Percentiles rank a stretch among this genome's conserved stretches.
These are phyloP conservation scores for Hydnomerulius pinastri DNA, from an alignment of 768 basidiomycete species.

Conservation along the genomic window DNA sequence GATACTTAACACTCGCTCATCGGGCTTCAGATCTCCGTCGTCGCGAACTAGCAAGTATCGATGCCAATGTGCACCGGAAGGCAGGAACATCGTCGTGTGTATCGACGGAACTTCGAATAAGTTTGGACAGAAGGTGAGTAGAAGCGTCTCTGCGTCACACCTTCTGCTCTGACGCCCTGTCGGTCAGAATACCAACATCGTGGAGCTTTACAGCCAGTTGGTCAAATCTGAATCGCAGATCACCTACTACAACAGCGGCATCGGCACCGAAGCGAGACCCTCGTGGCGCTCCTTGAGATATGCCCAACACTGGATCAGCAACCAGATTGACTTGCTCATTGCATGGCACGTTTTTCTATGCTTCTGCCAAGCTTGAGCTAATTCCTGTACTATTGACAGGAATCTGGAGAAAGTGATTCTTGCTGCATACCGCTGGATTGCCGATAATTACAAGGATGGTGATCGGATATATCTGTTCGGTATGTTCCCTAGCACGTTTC, in stretches of 20 bases:
- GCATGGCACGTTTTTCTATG: constrained; percentile 37
- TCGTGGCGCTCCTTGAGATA: constrained; percentile 14
- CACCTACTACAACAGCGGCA: constrained; percentile 37
- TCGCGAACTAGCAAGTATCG: not conserved
- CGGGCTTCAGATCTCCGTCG: not conserved
- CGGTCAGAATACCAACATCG: no score
- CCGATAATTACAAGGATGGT: constrained; percentile 30
- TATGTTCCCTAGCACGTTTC: constrained; percentile 16
- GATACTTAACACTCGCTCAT: not conserved
- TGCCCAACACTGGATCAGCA: constrained; percentile 19
- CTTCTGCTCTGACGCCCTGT: no score
- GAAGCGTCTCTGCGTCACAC: no score
- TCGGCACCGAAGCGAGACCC: constrained; percentile 32
- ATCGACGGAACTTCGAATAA: constrained; percentile 8
- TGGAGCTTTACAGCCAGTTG: constrained; percentile 29
- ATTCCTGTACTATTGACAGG: no score
- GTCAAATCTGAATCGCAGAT: constrained; percentile 25
- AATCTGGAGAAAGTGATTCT: constrained; percentile 30
- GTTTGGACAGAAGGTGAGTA: not conserved
- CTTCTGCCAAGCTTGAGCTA: no score
- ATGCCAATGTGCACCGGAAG: not conserved
- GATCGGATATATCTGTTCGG: constrained; percentile 42
- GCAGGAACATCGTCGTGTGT: constrained; percentile 16
- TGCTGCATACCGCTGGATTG: constrained; percentile 34
- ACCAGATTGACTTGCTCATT: constrained; percentile 31